Evolutionary conservation across 805 yeast genomes (phyloP), one percentile per base, ranked within the genome.

Genomic region (Kuraishia borneana): DNA sequence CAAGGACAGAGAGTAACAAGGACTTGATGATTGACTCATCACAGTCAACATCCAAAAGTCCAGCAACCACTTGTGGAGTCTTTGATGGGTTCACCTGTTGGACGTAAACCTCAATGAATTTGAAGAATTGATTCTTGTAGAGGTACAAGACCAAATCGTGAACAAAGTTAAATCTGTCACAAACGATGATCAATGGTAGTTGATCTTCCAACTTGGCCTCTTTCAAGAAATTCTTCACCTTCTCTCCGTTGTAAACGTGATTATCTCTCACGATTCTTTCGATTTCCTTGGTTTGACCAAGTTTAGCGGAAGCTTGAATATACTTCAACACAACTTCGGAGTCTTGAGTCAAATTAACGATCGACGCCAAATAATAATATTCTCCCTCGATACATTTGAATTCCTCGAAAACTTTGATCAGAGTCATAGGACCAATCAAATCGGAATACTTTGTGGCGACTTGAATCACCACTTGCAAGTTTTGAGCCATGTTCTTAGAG

Each of bases 381-480:
- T 84, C 74, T 43, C 98, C 99, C 63, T 92, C 98, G 43, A 68
- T 70, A 38, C 94, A 82, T 60, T 83, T 83, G 69, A 76, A 85
- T 40, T 88, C 95, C 61, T 92, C 99, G 57, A 92, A 92, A 39
- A 92, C 61, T 58, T 85, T 83, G 60, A 92, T 83, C 56, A 92
- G 68, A 42, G 80, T 74, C 42, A 74, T 65, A 4, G 96, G 74
- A 18, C 97, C 97, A 47, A 92, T 76, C 48, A 89, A 70, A 42
- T 92, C 98, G 29, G 96, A 84, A 61, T 82, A 92, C 60, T 88
- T 92, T 39, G 96, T 87, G 16, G 97, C 95, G 39, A 92, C 95
- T 65, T 92, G 98, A 41, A 89, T 87, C 21, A 83, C 92, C 41
- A 83, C 82, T 61, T 88, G 97, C 51, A 92, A 65, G 63, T 89